These are phyloP conservation scores for Tetrapyrgos nigripes DNA, from an alignment of 1,284 basidiomycete genomes.

Conservation along the genomic window DNA sequence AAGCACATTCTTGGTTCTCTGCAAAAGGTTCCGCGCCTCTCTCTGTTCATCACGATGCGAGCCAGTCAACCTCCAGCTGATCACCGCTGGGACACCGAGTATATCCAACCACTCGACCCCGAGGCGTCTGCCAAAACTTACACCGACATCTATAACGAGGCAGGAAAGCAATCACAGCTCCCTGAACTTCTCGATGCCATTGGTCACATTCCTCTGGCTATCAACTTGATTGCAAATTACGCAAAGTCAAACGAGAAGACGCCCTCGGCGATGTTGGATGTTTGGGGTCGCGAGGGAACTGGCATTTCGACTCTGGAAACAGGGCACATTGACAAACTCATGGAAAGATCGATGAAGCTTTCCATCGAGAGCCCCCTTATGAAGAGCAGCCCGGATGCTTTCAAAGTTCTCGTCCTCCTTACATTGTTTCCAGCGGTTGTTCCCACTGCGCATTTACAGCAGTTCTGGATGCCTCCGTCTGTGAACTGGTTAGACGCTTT, in stretches of 20 bases:
- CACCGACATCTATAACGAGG: neutral
- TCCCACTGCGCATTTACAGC: neutral
- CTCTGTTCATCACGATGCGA: slow-evolving; percentile 26
- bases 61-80: slow-evolving; percentile 9
- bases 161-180: neutral
- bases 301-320: neutral
- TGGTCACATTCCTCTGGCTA: slow-evolving; percentile 16
- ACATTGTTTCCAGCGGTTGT: slow-evolving; percentile 1
- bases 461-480: neutral
- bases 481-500: neutral
- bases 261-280: neutral
- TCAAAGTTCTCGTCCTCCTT: neutral
- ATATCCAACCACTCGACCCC: slow-evolving; percentile 4
- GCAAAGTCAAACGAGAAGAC: neutral
- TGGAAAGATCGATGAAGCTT: neutral
- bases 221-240: slow-evolving; percentile 18
- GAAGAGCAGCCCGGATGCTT: neutral
- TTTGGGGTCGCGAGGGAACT: neutral
- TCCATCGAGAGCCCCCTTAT: neutral
- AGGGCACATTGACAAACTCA: no score
- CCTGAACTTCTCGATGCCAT: slow-evolving; percentile 12
- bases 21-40: slow-evolving; percentile 15
- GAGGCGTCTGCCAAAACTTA: slow-evolving; percentile 1
- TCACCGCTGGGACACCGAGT: slow-evolving; percentile 12
- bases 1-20: slow-evolving; percentile 19